Base-by-base conservation (phyloP, 2,329 filamentous ascomycete species). In the Fusarium sp. region DNA sequence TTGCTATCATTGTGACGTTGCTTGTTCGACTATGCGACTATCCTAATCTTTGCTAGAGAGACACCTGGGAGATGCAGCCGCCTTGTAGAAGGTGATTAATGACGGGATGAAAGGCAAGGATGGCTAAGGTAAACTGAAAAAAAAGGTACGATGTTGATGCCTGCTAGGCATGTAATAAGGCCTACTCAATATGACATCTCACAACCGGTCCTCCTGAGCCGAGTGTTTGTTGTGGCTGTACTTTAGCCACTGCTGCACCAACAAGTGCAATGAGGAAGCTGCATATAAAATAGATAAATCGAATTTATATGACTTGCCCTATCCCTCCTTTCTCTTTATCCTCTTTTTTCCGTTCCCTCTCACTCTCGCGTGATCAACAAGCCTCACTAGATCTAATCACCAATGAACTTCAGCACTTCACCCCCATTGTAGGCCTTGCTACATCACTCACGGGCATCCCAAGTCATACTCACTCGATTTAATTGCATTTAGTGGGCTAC, bases 151-250 rank as follows among this genome's bases (percentile, higher is more conserved):
- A 30, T 5, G 10, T 30, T 8, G 30, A 9, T 11, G 10, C 7
- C 30, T 30, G 30, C 30, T 30, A 11, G 30, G 10, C 7, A 30
- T 8, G 7, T 30, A 30, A 30, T 23, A 23, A 23, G 4, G 23
- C 23, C 23, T 23, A 50, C 20, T 50, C 6, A 20, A 50, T 50
- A 50, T 50, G 46, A 50, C 35, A 11, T 35, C 6, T 50, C 46
- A 50, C 30, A 50, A 20, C 13, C 13, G 30, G 15, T 32, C 32
- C 10, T 18, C 7, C 11, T 35, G 48, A 23, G 32, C 32, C 23
- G 23, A 23, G 23, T 23, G 23, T 23, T 23, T 23, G 23, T 23
- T 23, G 23, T 23, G 23, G 23, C 23, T 23, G 23, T 23, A 5
- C 23, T 6, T 23, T 23, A 23, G 5, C 23, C 23, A 23, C 23